Evolutionary conservation across 2,329 filamentous ascomycete genomes (phyloP), one percentile per base, ranked within the genome.

Genomic region (Keithomyces neogunnii): DNA sequence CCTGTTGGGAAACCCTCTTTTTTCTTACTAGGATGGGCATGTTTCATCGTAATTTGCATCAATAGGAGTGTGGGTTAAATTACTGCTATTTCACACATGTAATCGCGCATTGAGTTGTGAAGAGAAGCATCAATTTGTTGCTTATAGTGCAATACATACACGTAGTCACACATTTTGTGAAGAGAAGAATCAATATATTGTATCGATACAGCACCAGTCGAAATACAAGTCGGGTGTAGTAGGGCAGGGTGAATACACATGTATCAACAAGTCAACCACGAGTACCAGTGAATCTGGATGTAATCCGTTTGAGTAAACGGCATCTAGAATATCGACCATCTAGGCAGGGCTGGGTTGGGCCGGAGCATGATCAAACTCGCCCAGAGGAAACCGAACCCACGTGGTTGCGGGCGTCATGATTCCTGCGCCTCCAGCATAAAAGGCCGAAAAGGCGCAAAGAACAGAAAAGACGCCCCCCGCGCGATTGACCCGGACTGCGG

Each of bases 401-500:
- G 70, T 73, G 2, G 69, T 73, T 49, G 69, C 68, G 32, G 63
- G 61, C 1, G 64, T 58, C 70, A 73, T 73, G 47, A 73, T 56
- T 19, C 69, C 69, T 9, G 70, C 59, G n/a, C 61, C 59, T 10
- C 70, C 70, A 4, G 64, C 68, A 49, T 73, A 73, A 45, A 72
- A 71, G 0, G 70, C 70, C 13, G 56, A 47, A 8, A 67, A 60
- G 0, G 69, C 66, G 29, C 63, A 69, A 3, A 71, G 58, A 11
- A 69, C 62, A 2, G 67, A 61, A 36, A 72, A 69, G 0, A 62
- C 68, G 8, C 69, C 70, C 1, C 70, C 71, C 0, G 65, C 59
- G 45, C 67, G 68, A 61, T 81, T 79, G 52, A 74, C 55, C 0
- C 61, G 55, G 35, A 78, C 61, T 3, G 76, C 74, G 1, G 60